A percentile compares a stretch with the other conserved stretches of the same genome.
phyloP scores from a whole-genome alignment of 2,329 filamentous ascomycete genomes.

The Bisporella sp. region DNA sequence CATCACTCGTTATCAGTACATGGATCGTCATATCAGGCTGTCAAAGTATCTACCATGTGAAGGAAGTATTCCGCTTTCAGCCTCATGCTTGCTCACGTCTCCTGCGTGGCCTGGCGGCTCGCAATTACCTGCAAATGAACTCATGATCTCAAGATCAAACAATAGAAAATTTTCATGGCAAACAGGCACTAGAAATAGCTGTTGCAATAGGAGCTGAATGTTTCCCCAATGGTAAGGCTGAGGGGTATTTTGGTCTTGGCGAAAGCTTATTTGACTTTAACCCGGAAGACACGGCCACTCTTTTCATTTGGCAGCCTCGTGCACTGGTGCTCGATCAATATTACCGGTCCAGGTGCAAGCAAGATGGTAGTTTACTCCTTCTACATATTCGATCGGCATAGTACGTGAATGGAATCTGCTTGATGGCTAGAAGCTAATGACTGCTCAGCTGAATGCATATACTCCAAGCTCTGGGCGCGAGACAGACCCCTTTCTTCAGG shows the following conservation, averaged over 20 bases:
- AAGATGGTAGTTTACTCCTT: conserved; percentile 92
- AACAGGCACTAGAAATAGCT: too few relatives aligned
- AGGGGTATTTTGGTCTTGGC: conserved; percentile 2
- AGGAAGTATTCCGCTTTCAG: conserved; percentile 33
- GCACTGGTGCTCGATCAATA: not conserved
- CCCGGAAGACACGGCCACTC: not conserved
- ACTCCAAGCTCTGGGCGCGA: conserved; percentile 72
- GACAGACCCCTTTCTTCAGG: conserved; percentile 18
- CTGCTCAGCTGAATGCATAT: conserved; percentile 84
- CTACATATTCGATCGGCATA: conserved; percentile 98
- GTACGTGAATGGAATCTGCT: conserved; percentile 49
- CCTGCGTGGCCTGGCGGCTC: conserved; percentile 14
- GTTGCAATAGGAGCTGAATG: too few relatives aligned
- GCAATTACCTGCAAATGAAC: conserved; percentile 9
- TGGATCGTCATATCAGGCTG: conserved; percentile 1
- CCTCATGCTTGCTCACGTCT: conserved; percentile 21
- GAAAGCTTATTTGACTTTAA: conserved; percentile 15
- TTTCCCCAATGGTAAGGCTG: too few relatives aligned
- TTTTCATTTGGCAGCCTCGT: conserved; percentile 1
- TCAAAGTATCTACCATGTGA: conserved; percentile 35
- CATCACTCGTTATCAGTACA: not conserved
- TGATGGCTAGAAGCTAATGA: conserved; percentile 4
- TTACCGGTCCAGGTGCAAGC: not conserved
- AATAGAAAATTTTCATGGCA: too few relatives aligned
- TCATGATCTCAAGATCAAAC: conserved; percentile 9